A percentile compares a stretch with the other conserved stretches of the same genome.
These are phyloP conservation scores for Heracleum sosnowskyi DNA, from an alignment of 129 eudicot species.

Conservation along the genomic window DNA sequence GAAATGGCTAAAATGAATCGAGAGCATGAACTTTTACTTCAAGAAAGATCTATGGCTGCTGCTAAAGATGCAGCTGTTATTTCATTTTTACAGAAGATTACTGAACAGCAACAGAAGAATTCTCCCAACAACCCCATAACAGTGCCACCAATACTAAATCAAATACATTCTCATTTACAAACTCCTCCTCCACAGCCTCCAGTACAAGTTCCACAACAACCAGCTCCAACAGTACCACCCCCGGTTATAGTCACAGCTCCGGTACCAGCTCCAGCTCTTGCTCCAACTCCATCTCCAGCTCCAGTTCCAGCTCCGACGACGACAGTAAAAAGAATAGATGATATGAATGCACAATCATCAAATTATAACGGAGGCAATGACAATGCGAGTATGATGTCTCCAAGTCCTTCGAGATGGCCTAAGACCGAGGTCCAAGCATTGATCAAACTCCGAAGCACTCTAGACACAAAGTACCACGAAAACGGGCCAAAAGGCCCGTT, in stretches of 20 bases:
- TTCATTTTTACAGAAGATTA: slow-evolving; percentile 51
- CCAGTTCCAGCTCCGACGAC: neutral
- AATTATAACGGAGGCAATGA: slow-evolving; percentile 14
- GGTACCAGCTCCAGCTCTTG: neutral
- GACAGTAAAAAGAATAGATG: slow-evolving; percentile 4
- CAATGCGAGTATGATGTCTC: slow-evolving; percentile 23
- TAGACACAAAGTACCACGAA: slow-evolving; percentile 74
- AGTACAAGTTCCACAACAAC: neutral
- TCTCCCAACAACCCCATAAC: slow-evolving; percentile 25
- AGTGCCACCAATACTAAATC: slow-evolving; percentile 22
- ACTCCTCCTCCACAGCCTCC: slow-evolving; percentile 18
- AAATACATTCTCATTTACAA: slow-evolving; percentile 19
- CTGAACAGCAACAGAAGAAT: slow-evolving; percentile 27
- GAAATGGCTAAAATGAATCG: slow-evolving; percentile 65
- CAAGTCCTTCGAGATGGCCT: slow-evolving; percentile 86
- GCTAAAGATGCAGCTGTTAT: slow-evolving; percentile 78
- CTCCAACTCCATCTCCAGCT: slow-evolving; percentile 3
- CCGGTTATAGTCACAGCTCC: slow-evolving; percentile 12
- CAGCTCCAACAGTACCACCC: slow-evolving; percentile 13
- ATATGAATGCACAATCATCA: neutral
- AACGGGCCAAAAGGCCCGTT: slow-evolving; percentile 87
- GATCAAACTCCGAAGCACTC: slow-evolving; percentile 55
- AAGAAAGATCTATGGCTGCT: slow-evolving; percentile 74
- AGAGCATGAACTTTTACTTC: slow-evolving; percentile 62
- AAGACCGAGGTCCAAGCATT: slow-evolving; percentile 72